Evolutionary conservation across 2,329 filamentous ascomycete species (phyloP), one percentile per base, ranked within the genome.

Genomic region (Botryotinia convoluta): DNA sequence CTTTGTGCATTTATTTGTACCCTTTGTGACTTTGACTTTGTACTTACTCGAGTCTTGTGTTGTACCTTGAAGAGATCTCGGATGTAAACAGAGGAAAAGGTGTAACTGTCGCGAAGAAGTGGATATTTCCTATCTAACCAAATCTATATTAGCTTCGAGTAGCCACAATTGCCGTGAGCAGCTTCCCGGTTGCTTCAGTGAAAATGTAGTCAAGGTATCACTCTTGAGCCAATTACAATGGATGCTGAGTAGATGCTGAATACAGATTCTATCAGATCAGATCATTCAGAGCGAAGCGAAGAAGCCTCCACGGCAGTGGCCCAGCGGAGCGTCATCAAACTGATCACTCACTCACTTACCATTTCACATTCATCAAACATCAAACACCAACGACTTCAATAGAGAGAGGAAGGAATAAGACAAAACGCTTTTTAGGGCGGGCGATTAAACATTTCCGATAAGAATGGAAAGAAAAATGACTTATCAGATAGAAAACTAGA

Each of bases 291-390:
- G 59, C 35, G 59, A 39, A 39, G 59, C 59, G 59, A 61, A 61
- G 22, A 61, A 61, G 59, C 59, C 59, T 61, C 59, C 59, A 61
- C 59, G 59, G 59, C 59, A 61, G 59, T 39, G 59, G 35, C 59
- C 59, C 22, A 61, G 59, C 59, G 59, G 59, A 61, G 59, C 59
- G 59, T 61, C 22, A 61, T 61, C 35, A 51, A 7, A 26, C 26
- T n/a, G 3, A 51, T 51, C 10, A n/a, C 22, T 51, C 10, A n/a
- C 26, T 51, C 48, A n/a, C 35, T 39, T 18, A 26, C 2, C 6
- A 8, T n/a, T 35, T 37, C 20, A 26, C 59, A 39, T n/a, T 39
- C 59, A 26, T 60, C 18, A 12, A 29, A 61, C 32, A 37, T 60
- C 32, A 35, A 60, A 60, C 57, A 60, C 29, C 20, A 14, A 60